Conservation (phyloP, 2,329 filamentous ascomycete species). For the Sporothrix protearum region DNA sequence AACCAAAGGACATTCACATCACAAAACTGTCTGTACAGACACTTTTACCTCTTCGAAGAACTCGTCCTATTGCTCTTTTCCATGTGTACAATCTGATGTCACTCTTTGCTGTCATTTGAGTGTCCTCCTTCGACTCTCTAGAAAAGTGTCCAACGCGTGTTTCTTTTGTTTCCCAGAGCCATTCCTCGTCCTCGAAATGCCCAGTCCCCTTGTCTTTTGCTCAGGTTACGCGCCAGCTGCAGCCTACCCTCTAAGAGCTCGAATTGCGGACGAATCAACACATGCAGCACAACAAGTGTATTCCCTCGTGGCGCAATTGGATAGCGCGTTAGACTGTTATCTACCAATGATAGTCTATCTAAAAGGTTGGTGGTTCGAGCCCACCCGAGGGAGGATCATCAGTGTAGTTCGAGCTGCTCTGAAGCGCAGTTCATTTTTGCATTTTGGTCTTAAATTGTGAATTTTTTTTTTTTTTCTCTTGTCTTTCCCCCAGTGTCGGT, state of each 20-base stretch:
- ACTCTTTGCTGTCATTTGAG: background rate
- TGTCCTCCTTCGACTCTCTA: background rate
- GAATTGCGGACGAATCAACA: background rate
- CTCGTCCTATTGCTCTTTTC: no score
- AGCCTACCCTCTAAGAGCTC: background rate
- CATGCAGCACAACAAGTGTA: background rate
- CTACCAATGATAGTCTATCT: slow-evolving; percentile 25
- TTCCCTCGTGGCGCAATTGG: slow-evolving; percentile 30
- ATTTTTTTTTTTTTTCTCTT: background rate
- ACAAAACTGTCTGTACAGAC: background rate
- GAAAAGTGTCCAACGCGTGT: background rate
- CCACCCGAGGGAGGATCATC: slow-evolving; percentile 27
- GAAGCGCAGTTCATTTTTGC: background rate
- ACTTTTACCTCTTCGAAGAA: no score
- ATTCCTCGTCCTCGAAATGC: background rate
- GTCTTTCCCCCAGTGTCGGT: no score
- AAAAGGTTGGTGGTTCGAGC: slow-evolving; percentile 30
- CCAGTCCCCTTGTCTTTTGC: no score
- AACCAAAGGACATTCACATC: background rate
- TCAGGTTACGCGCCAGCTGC: background rate
- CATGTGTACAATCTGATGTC: background rate
- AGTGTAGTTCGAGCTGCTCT: background rate
- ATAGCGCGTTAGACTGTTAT: slow-evolving; percentile 30
- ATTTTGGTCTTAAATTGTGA: background rate
- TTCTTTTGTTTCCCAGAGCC: background rate